Evolutionary conservation across 257 asterid genomes (phyloP), one percentile per base, ranked within the genome.

Genomic region (Pogostemon cablin): DNA sequence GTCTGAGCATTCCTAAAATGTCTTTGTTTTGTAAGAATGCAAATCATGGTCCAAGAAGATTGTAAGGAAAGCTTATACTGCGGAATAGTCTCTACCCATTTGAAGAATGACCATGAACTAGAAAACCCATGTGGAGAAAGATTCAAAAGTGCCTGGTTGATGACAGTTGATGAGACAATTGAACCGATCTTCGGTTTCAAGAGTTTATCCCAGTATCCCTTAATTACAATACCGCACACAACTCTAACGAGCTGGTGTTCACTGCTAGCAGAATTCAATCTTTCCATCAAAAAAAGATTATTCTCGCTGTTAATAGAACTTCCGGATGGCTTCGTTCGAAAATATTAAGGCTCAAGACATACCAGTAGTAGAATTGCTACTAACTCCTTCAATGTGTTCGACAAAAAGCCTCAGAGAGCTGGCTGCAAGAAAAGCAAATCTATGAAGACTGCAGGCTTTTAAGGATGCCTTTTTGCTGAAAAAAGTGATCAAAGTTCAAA

Each of bases 21-120:
- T 40, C 82, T 86, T 8, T 81, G 86, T 50, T 86, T 73, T 6
- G 97, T 84, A 62, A 93, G 92, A 60, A 90, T 75, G 80, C 83
- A 89, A 65, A 89, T 75, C 97, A 93, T 89, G 47, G 79, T 79
- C 98, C 98, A 93, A 72, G 81, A 75, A 63, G 84, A 86, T 46
- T 87, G 96, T 80, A 89, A 73, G 1, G 98, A 86, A 72, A 80
- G 96, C 81, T 82, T 85, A 80, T 86, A 87, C 15, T 69, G 77
- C 8, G 98, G 91, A 73, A 87, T 73, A 9, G 85, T 77, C 46
- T 93, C 98, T 42, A 84, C 90, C 97, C 97, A 93, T 63, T 81
- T 88, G 82, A 85, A 93, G 76, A 93, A 89, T 25, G 87, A 70
- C 92, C 95, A 86, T 62, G 91, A 80, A 37, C 79, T 62, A 12